Evolutionary conservation across 495 filamentous ascomycete species (phyloP), one percentile per base, ranked within the genome.

Genomic region (Jackrogersella multiformis): DNA sequence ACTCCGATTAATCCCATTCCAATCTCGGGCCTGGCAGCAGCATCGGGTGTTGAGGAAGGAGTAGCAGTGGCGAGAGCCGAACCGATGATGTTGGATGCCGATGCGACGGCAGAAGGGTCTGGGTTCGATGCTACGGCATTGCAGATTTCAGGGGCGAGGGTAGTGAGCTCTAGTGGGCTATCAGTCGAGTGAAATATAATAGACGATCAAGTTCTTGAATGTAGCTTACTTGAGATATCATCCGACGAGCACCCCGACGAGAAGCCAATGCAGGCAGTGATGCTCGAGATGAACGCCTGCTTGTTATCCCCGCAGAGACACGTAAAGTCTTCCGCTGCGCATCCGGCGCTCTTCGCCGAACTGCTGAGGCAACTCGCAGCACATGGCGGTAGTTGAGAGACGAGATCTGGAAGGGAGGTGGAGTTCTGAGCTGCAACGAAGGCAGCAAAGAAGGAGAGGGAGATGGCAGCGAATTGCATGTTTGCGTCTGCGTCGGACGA

Each of bases 351-450:
- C n/a, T 44, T 1, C 24, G 74, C 56, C 34, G 66, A 62, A 5
- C 34, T 41, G 5, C 30, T 13, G 8, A 74, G 64, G 45, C 74
- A 76, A 10, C 56, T 34, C 12, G 69, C 26, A 23, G 74, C 74
- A 62, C 74, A 76, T 44, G 44, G 21, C 21, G 74, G 74, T 13
- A 76, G 57, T 21, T 68, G 51, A 16, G 69, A 61, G 18, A 76
- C 64, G 21, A 76, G 64, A 18, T 66, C 69, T 1, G 74, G 67
- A 26, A 76, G 64, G 6, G 70, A 66, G 1, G 70, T 70, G 13
- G 67, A 70, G 66, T 74, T 73, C 56, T 74, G 73, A 12, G 73
- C 73, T 41, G 67, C 67, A 20, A 56, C 66, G 44, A 61, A 52
- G 55, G 73, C 70, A 32, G 45, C 70, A 35, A 74, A 68, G 20